These are phyloP conservation scores for Phytophthora rubi DNA, from an alignment of 352 stramenopile species.

Conservation along the genomic window DNA sequence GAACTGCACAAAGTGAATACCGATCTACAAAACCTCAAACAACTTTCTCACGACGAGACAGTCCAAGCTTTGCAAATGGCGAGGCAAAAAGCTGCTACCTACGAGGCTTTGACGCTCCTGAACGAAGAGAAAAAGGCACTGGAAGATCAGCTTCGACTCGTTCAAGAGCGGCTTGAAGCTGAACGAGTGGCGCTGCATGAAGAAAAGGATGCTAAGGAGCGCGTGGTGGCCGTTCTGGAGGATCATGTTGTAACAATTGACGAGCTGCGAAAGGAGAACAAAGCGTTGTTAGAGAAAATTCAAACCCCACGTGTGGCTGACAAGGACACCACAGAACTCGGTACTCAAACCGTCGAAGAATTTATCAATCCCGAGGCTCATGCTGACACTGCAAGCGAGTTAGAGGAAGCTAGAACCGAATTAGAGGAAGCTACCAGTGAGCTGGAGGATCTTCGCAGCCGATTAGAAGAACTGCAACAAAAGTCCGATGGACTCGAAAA, in stretches of 20 bases:
- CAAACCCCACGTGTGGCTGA: background rate
- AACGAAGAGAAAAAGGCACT: conserved; percentile 66
- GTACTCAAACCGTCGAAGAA: conserved; percentile 19
- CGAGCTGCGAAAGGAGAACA: conserved; percentile 42
- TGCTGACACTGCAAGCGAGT: conserved; percentile 12
- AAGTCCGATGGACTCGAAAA: conserved; percentile 42
- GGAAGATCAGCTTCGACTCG: conserved; percentile 36
- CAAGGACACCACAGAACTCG: background rate
- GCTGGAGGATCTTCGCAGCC: conserved; percentile 18
- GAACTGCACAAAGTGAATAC: conserved; percentile 40
- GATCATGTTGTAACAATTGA: conserved; percentile 25
- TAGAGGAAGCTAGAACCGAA: conserved; percentile 13
- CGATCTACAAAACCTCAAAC: conserved; percentile 44
- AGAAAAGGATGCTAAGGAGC: conserved; percentile 27
- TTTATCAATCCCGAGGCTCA: conserved; percentile 17
- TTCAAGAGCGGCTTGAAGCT: conserved; percentile 36
- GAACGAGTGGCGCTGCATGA: conserved; percentile 18
- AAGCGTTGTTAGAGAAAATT: conserved; percentile 15
- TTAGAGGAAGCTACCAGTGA: conserved; percentile 20
- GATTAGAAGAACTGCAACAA: conserved; percentile 42
- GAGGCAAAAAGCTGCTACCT: conserved; percentile 58
- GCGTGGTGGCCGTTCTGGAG: conserved; percentile 16
- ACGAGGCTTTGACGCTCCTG: conserved; percentile 64
- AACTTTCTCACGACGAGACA: conserved; percentile 78
- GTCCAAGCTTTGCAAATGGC: conserved; percentile 75